Conservation (phyloP, 306 rosid species). For the Vigna unguiculata region DNA sequence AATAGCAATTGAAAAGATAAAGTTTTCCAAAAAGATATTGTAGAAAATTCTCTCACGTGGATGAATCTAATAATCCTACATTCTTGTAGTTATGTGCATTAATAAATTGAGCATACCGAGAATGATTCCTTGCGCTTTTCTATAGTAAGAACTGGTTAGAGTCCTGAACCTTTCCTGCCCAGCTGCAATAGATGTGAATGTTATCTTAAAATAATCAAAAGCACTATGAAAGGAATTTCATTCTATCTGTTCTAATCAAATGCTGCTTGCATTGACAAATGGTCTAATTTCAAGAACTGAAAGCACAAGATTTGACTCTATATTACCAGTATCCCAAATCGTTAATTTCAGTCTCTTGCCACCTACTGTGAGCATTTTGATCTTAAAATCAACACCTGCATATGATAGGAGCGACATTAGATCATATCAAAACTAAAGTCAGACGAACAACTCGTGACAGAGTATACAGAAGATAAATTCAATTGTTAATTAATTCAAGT, state of each 20-base stretch:
- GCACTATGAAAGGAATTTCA: constrained; percentile 28
- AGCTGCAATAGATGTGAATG: constrained; percentile 69
- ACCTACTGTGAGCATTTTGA: constrained; percentile 78
- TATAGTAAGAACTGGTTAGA: constrained; percentile 85
- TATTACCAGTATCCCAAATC: constrained; percentile 98
- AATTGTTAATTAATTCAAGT: not conserved
- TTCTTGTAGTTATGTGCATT: not conserved
- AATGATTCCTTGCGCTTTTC: constrained; percentile 93
- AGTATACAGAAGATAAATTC: not conserved
- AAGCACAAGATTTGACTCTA: constrained; percentile 30
- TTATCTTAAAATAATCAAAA: constrained; percentile 24
- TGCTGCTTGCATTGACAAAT: not conserved
- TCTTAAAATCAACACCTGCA: constrained; percentile 97
- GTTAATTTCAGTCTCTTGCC: constrained; percentile 92
- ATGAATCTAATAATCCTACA: constrained; percentile 18
- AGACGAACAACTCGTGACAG: constrained; percentile 20
- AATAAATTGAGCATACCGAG: constrained; percentile 65
- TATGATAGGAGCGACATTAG: constrained; percentile 25
- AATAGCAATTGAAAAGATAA: constrained; percentile 26
- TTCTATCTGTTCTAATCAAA: constrained; percentile 29
- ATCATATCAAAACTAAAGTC: constrained; percentile 27
- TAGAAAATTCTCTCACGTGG: not conserved
- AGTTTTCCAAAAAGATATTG: constrained; percentile 19
- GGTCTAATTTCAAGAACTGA: constrained; percentile 1
- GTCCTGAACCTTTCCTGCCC: constrained; percentile 98